These are phyloP conservation scores for Gnomoniopsis smithogilvyi DNA, from an alignment of 2,329 filamentous ascomycete genomes.

Conservation along the genomic window DNA sequence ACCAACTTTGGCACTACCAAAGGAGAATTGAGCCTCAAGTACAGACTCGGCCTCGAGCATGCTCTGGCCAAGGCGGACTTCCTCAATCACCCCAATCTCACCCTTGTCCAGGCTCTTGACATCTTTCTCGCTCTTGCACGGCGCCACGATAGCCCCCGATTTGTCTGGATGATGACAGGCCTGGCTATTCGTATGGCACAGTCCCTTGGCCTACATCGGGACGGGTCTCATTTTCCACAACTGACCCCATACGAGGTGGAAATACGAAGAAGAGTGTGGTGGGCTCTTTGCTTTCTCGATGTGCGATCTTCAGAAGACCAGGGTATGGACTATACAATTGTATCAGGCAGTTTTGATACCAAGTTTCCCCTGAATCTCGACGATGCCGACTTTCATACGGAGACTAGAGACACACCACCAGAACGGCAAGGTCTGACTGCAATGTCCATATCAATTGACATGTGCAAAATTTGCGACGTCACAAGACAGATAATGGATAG, in stretches of 20 bases:
- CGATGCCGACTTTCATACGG: slow-evolving; percentile 47
- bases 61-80: slow-evolving; percentile 57
- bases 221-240: slow-evolving; percentile 39
- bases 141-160: slow-evolving; percentile 43
- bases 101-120: slow-evolving; percentile 55
- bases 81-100: slow-evolving; percentile 53
- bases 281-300: slow-evolving; percentile 51
- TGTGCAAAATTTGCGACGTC: slow-evolving; percentile 31
- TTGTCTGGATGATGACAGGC: slow-evolving; percentile 45
- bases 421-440: slow-evolving; percentile 52
- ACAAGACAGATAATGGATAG: slow-evolving; percentile 35
- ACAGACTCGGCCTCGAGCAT: slow-evolving; percentile 49
- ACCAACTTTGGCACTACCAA: slow-evolving; percentile 42
- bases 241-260: slow-evolving; percentile 51
- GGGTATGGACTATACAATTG: slow-evolving; percentile 44
- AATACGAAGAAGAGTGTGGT: slow-evolving; percentile 52
- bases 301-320: slow-evolving; percentile 18
- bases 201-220: slow-evolving; percentile 37
- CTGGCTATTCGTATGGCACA: slow-evolving; percentile 44
- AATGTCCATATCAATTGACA: slow-evolving; percentile 53
- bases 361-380: slow-evolving; percentile 53
- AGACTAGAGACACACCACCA: slow-evolving; percentile 43
- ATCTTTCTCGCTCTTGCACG: slow-evolving; percentile 52
- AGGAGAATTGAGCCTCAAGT: slow-evolving; percentile 41
- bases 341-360: slow-evolving; percentile 20